phyloP scores from a whole-genome alignment of 176 grass and related monocot species.

The Hsuehochloa calcarea region DNA sequence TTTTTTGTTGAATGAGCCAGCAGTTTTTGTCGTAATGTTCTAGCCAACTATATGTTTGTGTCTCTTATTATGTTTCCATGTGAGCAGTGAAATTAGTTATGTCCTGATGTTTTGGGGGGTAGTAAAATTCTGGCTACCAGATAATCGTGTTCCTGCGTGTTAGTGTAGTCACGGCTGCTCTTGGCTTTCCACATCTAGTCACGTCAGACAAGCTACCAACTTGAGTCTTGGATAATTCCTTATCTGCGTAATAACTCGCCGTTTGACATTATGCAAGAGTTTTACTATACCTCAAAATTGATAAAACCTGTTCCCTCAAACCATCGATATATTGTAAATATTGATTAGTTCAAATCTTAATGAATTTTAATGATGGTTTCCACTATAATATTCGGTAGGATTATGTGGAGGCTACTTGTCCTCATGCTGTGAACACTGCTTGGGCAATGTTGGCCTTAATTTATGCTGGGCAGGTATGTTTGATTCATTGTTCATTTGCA shows the following conservation, averaged over 20 bases:
- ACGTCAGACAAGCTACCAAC: background rate
- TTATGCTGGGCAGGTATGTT: conserved; percentile 54
- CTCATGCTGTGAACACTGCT: conserved; percentile 65
- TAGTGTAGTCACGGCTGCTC: too few species aligned
- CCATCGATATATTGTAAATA: background rate
- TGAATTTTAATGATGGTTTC: background rate
- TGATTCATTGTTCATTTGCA: background rate
- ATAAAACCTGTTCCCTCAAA: background rate
- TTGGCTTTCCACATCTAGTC: too few species aligned
- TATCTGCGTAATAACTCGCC: background rate
- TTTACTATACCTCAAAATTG: background rate
- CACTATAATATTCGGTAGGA: background rate
- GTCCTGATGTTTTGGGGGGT: too few species aligned
- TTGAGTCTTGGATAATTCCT: background rate
- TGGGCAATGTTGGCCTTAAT: conserved; percentile 82
- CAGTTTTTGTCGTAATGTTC: too few species aligned
- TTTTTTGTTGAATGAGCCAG: background rate
- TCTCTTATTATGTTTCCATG: too few species aligned
- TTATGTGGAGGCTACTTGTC: background rate
- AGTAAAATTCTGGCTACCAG: too few species aligned
- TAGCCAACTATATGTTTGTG: too few species aligned
- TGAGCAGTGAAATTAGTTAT: too few species aligned
- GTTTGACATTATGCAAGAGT: background rate
- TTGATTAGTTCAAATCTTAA: conserved; percentile 19
- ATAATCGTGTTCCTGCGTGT: too few species aligned